Conservation (phyloP, 257 asterid genomes). For the Petunia secreta region DNA sequence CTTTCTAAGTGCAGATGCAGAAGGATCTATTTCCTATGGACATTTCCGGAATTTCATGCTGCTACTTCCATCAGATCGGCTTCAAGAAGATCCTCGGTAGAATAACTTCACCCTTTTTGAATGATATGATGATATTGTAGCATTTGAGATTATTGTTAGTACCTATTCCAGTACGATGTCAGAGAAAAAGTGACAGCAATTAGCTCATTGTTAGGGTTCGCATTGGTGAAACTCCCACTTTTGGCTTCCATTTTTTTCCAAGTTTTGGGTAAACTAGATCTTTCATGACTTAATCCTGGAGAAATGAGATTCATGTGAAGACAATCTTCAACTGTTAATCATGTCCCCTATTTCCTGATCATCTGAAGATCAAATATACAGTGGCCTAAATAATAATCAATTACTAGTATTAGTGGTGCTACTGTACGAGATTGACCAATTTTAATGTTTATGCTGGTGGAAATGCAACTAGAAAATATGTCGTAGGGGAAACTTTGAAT, state of each 20-base stretch:
- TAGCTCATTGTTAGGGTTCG: conserved; percentile 1
- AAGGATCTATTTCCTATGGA: conserved; percentile 96
- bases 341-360: not conserved
- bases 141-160: not conserved
- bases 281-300: conserved; percentile 9
- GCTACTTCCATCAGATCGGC: conserved; percentile 93
- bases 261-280: not conserved
- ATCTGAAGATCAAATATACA: not conserved
- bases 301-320: conserved; percentile 8
- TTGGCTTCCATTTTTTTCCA: not conserved
- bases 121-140: not conserved
- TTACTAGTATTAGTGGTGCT: conserved; percentile 15
- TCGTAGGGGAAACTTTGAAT: conserved; percentile 7
- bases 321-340: not conserved
- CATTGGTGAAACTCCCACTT: conserved; percentile 6
- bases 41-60: conserved; percentile 98
- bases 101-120: conserved; percentile 22
- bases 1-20: conserved; percentile 85
- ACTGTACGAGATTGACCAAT: not conserved
- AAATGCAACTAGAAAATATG: conserved; percentile 13
- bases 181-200: not conserved
- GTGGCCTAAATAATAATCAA: not conserved
- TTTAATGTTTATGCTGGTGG: conserved; percentile 10
- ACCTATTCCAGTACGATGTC: not conserved
- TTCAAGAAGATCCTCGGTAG: conserved; percentile 99